Conservation (phyloP, 1,284 basidiomycete genomes). For the Phellopilus nigrolimitatus region DNA sequence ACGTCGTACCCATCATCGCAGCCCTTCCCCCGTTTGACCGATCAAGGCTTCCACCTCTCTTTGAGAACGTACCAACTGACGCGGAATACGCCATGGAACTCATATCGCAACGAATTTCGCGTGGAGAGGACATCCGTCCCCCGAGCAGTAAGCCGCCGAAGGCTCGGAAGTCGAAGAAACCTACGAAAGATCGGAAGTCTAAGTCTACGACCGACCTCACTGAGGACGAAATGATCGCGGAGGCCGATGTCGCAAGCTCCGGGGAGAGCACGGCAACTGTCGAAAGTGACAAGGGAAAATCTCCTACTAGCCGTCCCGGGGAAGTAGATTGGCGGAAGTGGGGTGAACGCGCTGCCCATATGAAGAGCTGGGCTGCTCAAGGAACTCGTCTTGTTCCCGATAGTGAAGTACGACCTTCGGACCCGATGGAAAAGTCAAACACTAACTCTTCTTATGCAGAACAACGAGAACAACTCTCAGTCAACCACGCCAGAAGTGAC, state of each 20-base stretch:
- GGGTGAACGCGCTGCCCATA: constrained; percentile 41
- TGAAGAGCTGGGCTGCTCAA: constrained; percentile 38
- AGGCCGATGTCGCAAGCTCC: too few species aligned
- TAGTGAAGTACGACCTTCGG: constrained; percentile 30
- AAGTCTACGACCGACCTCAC: not conserved
- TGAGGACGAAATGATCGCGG: not conserved
- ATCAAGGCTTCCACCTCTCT: constrained; percentile 41
- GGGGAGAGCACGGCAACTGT: too few species aligned
- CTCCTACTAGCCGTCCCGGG: not conserved
- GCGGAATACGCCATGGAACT: constrained; percentile 64
- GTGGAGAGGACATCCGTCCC: constrained; percentile 43
- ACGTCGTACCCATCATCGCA: constrained; percentile 50
- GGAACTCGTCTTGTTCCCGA: constrained; percentile 39
- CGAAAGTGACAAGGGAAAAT: constrained; percentile 2
- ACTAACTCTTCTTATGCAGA: too few species aligned
- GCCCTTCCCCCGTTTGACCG: constrained; percentile 45
- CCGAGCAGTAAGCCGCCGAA: constrained; percentile 19
- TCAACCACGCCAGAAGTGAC: not conserved
- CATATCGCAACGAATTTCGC: constrained; percentile 54
- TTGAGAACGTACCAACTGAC: constrained; percentile 56
- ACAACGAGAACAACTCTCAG: not conserved
- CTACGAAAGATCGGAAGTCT: constrained; percentile 20
- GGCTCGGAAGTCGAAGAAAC: constrained; percentile 13
- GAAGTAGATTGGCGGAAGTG: constrained; percentile 51
- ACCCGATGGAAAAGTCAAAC: too few species aligned